Percentiles rank a stretch among this genome's conserved stretches.
Evolutionary conservation across 1,284 basidiomycete genomes (phyloP).

Genomic region (Fomitopsis schrenkii): DNA sequence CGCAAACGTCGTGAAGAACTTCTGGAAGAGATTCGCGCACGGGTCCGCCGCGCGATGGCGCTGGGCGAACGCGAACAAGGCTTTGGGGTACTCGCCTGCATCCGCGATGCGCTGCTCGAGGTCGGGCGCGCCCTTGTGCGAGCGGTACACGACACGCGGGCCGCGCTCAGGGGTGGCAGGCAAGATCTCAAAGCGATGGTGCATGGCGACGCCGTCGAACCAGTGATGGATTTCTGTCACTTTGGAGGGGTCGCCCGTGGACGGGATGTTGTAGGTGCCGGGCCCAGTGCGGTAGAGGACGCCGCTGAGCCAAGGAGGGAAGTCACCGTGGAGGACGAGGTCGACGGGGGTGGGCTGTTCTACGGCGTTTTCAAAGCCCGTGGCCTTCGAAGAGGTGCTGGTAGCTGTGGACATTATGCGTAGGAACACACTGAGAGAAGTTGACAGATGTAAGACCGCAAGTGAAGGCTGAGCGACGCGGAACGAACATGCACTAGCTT

Average conservation of each 20-base stretch:
- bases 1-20: conserved; percentile 23
- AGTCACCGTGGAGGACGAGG: conserved; percentile 10
- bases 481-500: too few species aligned
- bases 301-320: conserved; percentile 22
- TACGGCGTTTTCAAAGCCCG: conserved; percentile 11
- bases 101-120: conserved; percentile 13
- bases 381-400: neutral
- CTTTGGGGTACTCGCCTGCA: conserved; percentile 8
- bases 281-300: conserved; percentile 25
- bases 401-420: neutral
- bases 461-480: too few species aligned
- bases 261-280: conserved; percentile 20
- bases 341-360: conserved; percentile 13
- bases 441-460: too few species aligned
- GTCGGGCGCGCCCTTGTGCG: conserved; percentile 14
- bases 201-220: conserved; percentile 25
- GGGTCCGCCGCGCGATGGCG: conserved; percentile 14
- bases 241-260: conserved; percentile 6
- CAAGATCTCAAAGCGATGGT: conserved; percentile 23
- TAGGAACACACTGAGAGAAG: too few species aligned
- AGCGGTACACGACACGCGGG: conserved; percentile 18
- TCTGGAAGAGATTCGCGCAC: conserved; percentile 22
- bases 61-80: conserved; percentile 16
- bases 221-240: conserved; percentile 21
- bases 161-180: conserved; percentile 5